phyloP scores from a whole-genome alignment of 2,329 filamentous ascomycete genomes.

The Simplicillium aogashimaense region DNA sequence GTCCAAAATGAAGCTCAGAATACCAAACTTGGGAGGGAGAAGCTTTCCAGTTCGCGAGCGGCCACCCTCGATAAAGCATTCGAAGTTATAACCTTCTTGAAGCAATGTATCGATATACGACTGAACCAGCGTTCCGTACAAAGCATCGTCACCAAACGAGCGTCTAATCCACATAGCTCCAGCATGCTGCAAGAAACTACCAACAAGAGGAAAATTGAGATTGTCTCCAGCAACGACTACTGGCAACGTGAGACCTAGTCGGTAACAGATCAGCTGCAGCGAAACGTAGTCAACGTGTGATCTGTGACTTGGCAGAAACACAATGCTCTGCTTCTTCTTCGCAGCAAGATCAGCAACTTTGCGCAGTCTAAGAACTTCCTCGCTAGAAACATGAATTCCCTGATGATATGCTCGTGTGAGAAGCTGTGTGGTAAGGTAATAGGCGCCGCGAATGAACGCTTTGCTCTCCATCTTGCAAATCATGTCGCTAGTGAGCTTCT shows the following conservation, averaged over 20 bases:
- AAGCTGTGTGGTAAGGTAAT: slow-evolving; percentile 81
- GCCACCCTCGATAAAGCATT: slow-evolving; percentile 96
- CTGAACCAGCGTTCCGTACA: slow-evolving; percentile 91
- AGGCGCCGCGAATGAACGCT: slow-evolving; percentile 81
- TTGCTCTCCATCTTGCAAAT: slow-evolving; percentile 99
- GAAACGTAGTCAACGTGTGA: slow-evolving; percentile 96
- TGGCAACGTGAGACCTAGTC: slow-evolving; percentile 77
- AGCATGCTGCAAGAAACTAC: slow-evolving; percentile 87
- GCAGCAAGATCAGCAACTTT: slow-evolving; percentile 75
- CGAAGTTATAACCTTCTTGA: slow-evolving; percentile 85
- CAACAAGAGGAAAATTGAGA: slow-evolving; percentile 85
- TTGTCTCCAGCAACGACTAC: slow-evolving; percentile 95
- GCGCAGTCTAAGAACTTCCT: slow-evolving; percentile 77
- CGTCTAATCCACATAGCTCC: slow-evolving; percentile 94
- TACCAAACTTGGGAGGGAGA: slow-evolving; percentile 88
- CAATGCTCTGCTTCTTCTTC: slow-evolving; percentile 84
- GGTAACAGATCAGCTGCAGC: slow-evolving; percentile 89
- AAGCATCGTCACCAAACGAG: slow-evolving; percentile 81
- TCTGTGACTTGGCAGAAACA: slow-evolving; percentile 89
- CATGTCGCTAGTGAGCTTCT: slow-evolving; percentile 86
- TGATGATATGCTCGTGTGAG: slow-evolving; percentile 92
- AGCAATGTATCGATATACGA: slow-evolving; percentile 89
- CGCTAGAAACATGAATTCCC: slow-evolving; percentile 90
- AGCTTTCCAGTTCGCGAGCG: slow-evolving; percentile 90
- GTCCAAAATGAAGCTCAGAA: slow-evolving; percentile 83